These are phyloP conservation scores for Lactarius psammicola DNA, from an alignment of 768 basidiomycete genomes.

Conservation along the genomic window DNA sequence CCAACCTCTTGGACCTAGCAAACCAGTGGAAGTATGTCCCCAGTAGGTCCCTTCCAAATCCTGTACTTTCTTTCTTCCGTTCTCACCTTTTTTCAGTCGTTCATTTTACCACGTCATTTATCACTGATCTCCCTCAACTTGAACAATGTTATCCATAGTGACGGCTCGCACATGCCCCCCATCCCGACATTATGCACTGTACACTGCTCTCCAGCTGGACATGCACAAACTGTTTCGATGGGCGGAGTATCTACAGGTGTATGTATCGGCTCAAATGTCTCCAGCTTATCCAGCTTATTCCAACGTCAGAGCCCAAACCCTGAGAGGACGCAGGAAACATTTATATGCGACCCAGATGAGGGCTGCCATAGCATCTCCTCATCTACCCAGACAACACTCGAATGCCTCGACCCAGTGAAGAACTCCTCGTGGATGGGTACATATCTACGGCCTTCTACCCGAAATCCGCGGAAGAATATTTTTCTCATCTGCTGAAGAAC, in stretches of 20 bases:
- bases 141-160: not conserved
- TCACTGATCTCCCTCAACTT: not conserved
- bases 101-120: not conserved
- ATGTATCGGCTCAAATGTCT: not conserved
- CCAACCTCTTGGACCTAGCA: no score
- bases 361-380: not conserved
- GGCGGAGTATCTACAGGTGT: not conserved
- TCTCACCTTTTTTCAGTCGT: not conserved
- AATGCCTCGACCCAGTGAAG: not conserved
- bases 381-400: not conserved
- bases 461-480: constrained; percentile 4
- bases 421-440: constrained; percentile 22
- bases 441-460: constrained; percentile 15
- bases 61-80: not conserved
- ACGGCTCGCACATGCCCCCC: not conserved
- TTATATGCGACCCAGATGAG: constrained; percentile 9
- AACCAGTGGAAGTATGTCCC: no score
- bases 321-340: not conserved
- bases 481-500: constrained; percentile 20
- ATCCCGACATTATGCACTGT: not conserved
- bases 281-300: not conserved
- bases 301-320: not conserved
- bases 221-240: not conserved
- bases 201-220: constrained; percentile 18
- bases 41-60: not conserved